Percentiles rank a stretch among this genome's conserved stretches.
Conservation (phyloP, 2,329 filamentous ascomycete species). For the Pseudonectria foliicola region DNA sequence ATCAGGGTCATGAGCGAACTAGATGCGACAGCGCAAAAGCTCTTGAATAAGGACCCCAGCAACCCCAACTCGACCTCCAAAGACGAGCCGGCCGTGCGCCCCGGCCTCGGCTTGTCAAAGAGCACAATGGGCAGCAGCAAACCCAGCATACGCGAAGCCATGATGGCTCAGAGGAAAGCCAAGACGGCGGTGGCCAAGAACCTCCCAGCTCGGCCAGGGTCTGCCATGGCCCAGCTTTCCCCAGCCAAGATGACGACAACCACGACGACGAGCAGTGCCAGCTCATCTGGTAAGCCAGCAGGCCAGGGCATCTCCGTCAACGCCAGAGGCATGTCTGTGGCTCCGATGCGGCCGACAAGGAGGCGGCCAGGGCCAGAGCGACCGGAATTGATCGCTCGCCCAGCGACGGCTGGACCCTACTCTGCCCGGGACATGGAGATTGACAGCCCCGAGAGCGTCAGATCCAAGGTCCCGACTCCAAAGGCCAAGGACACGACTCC, state of each 20-base stretch:
- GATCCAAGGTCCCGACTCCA: constrained; percentile 40
- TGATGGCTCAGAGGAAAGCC: constrained; percentile 73
- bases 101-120: constrained; percentile 55
- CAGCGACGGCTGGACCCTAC: constrained; percentile 59
- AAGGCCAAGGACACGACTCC: constrained; percentile 47
- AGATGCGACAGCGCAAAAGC: constrained; percentile 68
- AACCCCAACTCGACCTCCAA: constrained; percentile 68
- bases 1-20: constrained; percentile 68
- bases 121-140: constrained; percentile 53
- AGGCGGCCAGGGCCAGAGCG: constrained; percentile 31
- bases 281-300: constrained; percentile 26
- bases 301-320: constrained; percentile 38
- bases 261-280: constrained; percentile 24
- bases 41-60: constrained; percentile 74
- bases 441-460: constrained; percentile 40
- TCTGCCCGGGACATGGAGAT: constrained; percentile 45
- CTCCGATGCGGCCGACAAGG: constrained; percentile 54
- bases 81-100: constrained; percentile 39
- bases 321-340: constrained; percentile 54
- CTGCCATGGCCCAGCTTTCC: constrained; percentile 56
- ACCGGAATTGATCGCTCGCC: constrained; percentile 48
- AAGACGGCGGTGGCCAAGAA: constrained; percentile 37
- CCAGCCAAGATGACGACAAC: constrained; percentile 39
- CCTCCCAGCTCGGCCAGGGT: constrained; percentile 51
- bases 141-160: constrained; percentile 70